Conservation (phyloP, 2,329 filamentous ascomycete genomes). For the Fusarium hainanense region DNA sequence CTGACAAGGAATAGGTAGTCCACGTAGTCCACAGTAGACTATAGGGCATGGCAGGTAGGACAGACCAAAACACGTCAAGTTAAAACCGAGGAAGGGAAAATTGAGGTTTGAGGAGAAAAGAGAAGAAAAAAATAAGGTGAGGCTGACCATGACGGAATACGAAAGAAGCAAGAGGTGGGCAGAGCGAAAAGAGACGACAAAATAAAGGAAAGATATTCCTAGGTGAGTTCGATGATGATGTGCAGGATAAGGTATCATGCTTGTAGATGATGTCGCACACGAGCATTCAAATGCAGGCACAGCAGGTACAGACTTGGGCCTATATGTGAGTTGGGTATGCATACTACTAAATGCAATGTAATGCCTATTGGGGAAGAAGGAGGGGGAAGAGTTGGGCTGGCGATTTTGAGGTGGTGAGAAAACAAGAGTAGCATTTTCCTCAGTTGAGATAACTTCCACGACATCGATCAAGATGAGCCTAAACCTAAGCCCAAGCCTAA, state of each 20-base stretch:
- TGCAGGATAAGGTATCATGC: slow-evolving; percentile 41
- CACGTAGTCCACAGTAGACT: background rate
- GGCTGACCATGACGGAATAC: slow-evolving; percentile 34
- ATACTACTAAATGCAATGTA: background rate
- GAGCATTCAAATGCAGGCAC: slow-evolving; percentile 36
- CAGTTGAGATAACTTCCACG: slow-evolving; percentile 24
- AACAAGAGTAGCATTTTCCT: slow-evolving; percentile 18
- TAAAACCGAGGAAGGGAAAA: slow-evolving; percentile 7
- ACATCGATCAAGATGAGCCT: slow-evolving; percentile 1
- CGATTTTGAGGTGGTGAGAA: slow-evolving; percentile 17
- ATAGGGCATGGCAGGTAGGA: background rate
- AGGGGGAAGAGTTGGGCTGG: background rate
- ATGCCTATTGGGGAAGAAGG: background rate
- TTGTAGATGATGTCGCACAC: slow-evolving; percentile 37
- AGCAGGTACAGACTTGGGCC: slow-evolving; percentile 16
- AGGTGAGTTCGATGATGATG: slow-evolving; percentile 35
- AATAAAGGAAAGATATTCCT: background rate
- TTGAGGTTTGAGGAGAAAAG: slow-evolving; percentile 31
- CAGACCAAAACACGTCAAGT: background rate
- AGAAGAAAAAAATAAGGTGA: slow-evolving; percentile 41
- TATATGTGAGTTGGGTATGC: slow-evolving; percentile 11
- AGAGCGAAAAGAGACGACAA: slow-evolving; percentile 37
- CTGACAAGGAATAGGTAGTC: background rate
- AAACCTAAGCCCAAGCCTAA: background rate
- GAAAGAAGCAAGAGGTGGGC: slow-evolving; percentile 13